Evolutionary conservation across 768 basidiomycete species (phyloP).

Genomic region (Hygrocybe coccinea): DNA sequence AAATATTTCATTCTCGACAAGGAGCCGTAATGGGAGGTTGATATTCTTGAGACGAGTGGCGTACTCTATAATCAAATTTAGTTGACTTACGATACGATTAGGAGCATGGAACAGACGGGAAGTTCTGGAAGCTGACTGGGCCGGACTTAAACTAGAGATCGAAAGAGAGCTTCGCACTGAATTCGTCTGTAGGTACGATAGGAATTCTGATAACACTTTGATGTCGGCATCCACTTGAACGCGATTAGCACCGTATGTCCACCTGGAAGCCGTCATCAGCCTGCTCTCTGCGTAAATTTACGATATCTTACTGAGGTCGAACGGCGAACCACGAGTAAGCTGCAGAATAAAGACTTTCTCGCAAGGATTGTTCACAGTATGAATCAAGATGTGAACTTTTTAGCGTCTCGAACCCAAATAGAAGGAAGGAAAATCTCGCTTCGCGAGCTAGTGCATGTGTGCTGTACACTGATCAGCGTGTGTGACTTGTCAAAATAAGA

Average conservation of each 20-base stretch:
- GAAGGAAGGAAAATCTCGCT: constrained; percentile 80
- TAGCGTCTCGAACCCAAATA: constrained; percentile 90
- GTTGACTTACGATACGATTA: not conserved
- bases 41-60: constrained; percentile 55
- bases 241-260: constrained; percentile 94
- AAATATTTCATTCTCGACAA: constrained; percentile 88
- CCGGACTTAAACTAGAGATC: constrained; percentile 58
- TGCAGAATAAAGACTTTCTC: constrained; percentile 70
- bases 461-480: constrained; percentile 36
- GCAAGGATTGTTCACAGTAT: constrained; percentile 68
- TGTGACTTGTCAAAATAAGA: not conserved
- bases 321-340: constrained; percentile 93
- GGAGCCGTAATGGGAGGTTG: constrained; percentile 70
- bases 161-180: constrained; percentile 51
- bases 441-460: constrained; percentile 91
- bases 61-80: constrained; percentile 42
- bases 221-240: constrained; percentile 87
- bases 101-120: constrained; percentile 34
- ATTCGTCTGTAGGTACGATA: constrained; percentile 72
- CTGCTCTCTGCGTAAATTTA: not conserved
- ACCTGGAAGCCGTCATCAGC: constrained; percentile 46
- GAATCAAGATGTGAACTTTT: constrained; percentile 84
- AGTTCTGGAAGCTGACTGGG: constrained; percentile 40
- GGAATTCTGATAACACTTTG: constrained; percentile 80
- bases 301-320: constrained; percentile 71